Evolutionary conservation across 495 filamentous ascomycete species (phyloP), one percentile per base, ranked within the genome.

Genomic region (Annulohypoxylon bovei): DNA sequence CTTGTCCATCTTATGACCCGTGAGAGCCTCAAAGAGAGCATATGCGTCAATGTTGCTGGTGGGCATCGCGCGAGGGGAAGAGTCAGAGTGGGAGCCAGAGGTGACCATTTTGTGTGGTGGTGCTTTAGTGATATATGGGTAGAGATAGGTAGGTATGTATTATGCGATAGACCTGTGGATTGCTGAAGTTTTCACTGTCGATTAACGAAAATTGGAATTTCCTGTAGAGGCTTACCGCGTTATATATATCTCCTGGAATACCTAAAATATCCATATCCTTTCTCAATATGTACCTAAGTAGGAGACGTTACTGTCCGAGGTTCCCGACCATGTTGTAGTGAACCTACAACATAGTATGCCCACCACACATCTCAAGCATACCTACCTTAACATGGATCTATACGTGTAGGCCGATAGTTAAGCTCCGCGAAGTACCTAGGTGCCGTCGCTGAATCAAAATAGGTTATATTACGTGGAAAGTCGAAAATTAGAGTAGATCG

Each of bases 11-110:
- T 77, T 75, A 49, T 67, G 68, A 53, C 73, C 76, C 0, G 77
- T 77, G 6, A 81, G 65, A 8, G 76, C 78, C 67, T 81, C 78
- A 20, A 77, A 71, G 25, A 79, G 73, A 30, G 73, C 77, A 53
- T 75, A 78, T 6, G 78, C 77, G 57, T 81, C 79, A 47, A 81
- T 77, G 56, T 71, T 68, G 39, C 54, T 72, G 14, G 35, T 30
- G 4, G 62, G 30, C 32, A 37, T 23, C 16, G 62, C 65, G n/a
- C 57, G 62, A 56, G 30, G n/a, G 30, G 65, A 22, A 20, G 63
- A 63, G 8, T 73, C 61, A 5, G 68, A 47, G 27, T 42, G 39
- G 28, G 74, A 70, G 35, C 54, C 39, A n/a, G 70, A 64, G 30
- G 59, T 59, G 44, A 76, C 75, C 75, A 76, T 76, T 58, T 72